Conservation (phyloP, 768 basidiomycete species). For the Daedaleopsis nitida region DNA sequence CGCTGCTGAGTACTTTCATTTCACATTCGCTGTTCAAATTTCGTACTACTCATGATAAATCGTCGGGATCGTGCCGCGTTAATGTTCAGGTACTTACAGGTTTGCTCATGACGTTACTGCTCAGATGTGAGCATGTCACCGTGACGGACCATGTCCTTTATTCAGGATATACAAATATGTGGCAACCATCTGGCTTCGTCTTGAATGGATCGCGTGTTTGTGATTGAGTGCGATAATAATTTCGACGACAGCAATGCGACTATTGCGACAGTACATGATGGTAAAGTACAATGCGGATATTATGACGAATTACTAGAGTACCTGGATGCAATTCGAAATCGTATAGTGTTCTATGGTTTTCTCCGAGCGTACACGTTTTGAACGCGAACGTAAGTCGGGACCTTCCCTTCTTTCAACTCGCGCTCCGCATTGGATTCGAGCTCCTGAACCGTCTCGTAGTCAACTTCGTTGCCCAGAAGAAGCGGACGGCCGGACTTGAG, state of each 20-base stretch:
- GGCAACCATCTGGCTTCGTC: no score
- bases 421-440: conserved; percentile 51
- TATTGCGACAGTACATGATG: neutral
- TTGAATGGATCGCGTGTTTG: no score
- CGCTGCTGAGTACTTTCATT: no score
- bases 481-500: conserved; percentile 67
- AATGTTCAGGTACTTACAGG: no score
- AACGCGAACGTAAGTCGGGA: conserved; percentile 54
- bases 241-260: neutral
- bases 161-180: no score
- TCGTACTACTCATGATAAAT: no score
- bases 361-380: conserved; percentile 65
- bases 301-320: neutral
- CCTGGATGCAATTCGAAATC: neutral
- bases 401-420: conserved; percentile 52
- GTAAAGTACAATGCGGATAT: neutral
- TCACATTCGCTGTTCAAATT: no score
- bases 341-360: conserved; percentile 25
- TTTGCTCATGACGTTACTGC: no score
- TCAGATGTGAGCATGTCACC: no score
- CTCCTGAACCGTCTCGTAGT: conserved; percentile 52
- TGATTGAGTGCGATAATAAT: no score
- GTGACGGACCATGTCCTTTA: no score
- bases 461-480: conserved; percentile 62
- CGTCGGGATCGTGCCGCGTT: no score